Base-by-base conservation (phyloP, 768 basidiomycete species). In the Cystobasidium ongulense region DNA sequence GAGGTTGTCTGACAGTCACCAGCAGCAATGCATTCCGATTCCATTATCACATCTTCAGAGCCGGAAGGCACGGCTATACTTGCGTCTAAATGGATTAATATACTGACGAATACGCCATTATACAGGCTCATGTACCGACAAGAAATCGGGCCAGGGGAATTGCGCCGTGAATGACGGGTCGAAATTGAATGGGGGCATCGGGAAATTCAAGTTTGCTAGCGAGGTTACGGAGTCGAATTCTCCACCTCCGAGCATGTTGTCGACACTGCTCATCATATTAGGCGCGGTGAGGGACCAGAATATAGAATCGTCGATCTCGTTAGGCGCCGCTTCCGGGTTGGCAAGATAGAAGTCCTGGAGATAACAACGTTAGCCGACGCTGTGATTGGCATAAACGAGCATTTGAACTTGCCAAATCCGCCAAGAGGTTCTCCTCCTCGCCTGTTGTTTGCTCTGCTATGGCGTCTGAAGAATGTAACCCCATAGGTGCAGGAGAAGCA, bases 231-330 rank as follows among this genome's bases (percentile, higher is more conserved):
- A n/a, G n/a, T 8, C 8, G 7, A 54, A 7, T 7, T 54, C 52
- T 8, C 52, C 27, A 29, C 52, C 52, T 7, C 52, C 52, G 52
- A 54, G 52, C 21, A 54, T n/a, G n/a, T 54, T 54, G n/a, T 54
- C 52, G 8, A 54, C 52, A 10, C 52, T 29, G 52, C 52, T 54
- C 52, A 54, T 54, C 5, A 54, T 54, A n/a, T 54, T 29, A 5
- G 52, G 52, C 52, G 52, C 52, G 7, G 52, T 54, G 8, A 54
- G 52, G n/a, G 52, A 54, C 52, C 52, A 54, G 52, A 54, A 54
- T n/a, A 54, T 7, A 10, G 52, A 54, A 29, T 54, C 52, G 27
- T 54, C 52, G 7, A 54, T 54, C n/a, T 54, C 52, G 52, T 54
- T 54, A 54, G 52, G 52, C 52, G 52, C n/a, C 5, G 21, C 27